phyloP scores from a whole-genome alignment of 768 basidiomycete species.

The Leccinum rimulosum region DNA sequence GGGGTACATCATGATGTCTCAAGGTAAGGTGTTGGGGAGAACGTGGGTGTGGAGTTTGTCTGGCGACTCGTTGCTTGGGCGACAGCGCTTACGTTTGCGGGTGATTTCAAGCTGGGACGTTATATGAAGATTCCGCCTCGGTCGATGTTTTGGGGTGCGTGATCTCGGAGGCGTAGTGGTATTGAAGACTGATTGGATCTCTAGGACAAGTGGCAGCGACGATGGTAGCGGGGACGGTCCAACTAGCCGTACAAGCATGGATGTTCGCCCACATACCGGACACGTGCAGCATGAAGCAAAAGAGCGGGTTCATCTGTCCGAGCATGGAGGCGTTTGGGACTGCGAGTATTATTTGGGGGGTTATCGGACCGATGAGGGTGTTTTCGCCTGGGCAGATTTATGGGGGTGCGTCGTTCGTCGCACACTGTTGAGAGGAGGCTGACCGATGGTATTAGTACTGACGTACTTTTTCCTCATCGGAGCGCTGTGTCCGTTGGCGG shows the following conservation, averaged over 20 bases:
- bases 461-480: slow-evolving; percentile 80
- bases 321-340: slow-evolving; percentile 72
- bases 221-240: slow-evolving; percentile 63
- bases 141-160: slow-evolving; percentile 54
- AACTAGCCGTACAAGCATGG: slow-evolving; percentile 67
- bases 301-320: slow-evolving; percentile 69
- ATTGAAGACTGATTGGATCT: neutral
- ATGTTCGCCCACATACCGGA: slow-evolving; percentile 43
- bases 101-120: slow-evolving; percentile 77
- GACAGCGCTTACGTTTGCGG: slow-evolving; percentile 57
- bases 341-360: slow-evolving; percentile 79
- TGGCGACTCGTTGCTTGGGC: neutral
- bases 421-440: neutral
- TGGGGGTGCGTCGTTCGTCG: slow-evolving; percentile 33
- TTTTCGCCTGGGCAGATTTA: slow-evolving; percentile 68
- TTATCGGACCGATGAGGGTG: slow-evolving; percentile 70
- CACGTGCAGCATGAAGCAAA: slow-evolving; percentile 33
- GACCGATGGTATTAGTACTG: slow-evolving; percentile 33
- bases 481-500: slow-evolving; percentile 54
- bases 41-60: neutral
- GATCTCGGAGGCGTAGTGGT: too few species aligned
- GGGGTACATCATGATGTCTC: slow-evolving; percentile 63
- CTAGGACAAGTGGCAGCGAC: slow-evolving; percentile 57
- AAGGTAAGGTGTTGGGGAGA: slow-evolving; percentile 23
- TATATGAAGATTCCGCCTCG: slow-evolving; percentile 69